Evolutionary conservation across 352 stramenopile genomes (phyloP), one percentile per base, ranked within the genome.

Genomic region (Pythium folliculosum): DNA sequence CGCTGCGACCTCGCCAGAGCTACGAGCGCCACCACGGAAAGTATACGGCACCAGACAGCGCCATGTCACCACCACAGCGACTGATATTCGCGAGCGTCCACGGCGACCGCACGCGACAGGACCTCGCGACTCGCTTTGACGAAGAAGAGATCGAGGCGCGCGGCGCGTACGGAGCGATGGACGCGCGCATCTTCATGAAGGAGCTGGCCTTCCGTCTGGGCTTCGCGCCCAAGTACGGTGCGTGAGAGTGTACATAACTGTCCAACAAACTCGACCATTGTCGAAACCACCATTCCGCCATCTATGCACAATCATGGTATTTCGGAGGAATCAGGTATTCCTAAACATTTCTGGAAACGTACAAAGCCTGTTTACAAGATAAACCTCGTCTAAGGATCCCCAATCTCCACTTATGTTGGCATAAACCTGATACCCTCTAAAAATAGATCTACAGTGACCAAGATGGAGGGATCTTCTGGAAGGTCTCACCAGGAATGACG

Each of bases 141-240:
- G 80, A 88, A 62, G 53, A 55, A 45, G 74, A 91, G 35, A 67
- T 88, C 22, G 82, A 89, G 30, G 64, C 63, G 16, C 38, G 47
- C 22, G 84, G 84, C 3, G 78, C 76, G 16, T 94, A 94, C 57
- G 82, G 86, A 47, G 60, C 75, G 19, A 94, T 94, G 86, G 75
- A 89, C 50, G 77, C 77, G 12, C 77, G 80, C 44, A 81, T 91
- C 23, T 84, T 90, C 56, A 82, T 92, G 69, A 88, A 90, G 48
- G 86, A 94, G 67, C 78, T 89, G 67, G 86, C 86, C 1, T 94
- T 94, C 65, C 84, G 86, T 17, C 76, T 94, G 32, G 86, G 86
- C 10, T 86, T 76, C 21, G 80, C 81, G 2, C 86, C 86, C 3
- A 94, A 94, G 69, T 94, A 94, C 63, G 86, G 86, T 19, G 86